Base-by-base conservation (phyloP, 2,329 filamentous ascomycete species). In the Moelleriella libera region DNA sequence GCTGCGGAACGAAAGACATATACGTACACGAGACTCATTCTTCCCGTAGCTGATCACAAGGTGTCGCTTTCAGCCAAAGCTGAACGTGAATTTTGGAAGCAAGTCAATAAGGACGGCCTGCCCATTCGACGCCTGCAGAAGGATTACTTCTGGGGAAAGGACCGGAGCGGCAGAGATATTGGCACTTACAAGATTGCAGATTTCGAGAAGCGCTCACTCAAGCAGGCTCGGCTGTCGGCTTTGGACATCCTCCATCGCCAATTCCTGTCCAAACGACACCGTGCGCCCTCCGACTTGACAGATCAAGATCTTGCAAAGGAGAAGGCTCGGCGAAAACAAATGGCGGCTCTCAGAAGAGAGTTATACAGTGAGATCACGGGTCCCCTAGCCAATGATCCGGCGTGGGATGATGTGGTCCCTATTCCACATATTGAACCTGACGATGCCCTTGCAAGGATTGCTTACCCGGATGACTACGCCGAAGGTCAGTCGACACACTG, bases 391-490 rank as follows among this genome's bases (percentile, higher is more conserved):
- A 70, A 74, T 51, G 81, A 89, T 62, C 81, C 86, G 1, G 75
- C 73, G 52, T 97, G 88, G 90, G 80, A 86, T 54, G 88, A 94
- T 67, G 74, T 96, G 46, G 71, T 79, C 46, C 89, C 89, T 21
- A 83, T 97, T 48, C 81, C 85, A 4, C 82, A 92, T 57, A 76
- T 88, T 59, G 89, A 96, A 66, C 85, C 88, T 50, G 83, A 81
- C 55, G 74, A 83, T 55, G 88, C 90, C 30, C 77, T 98, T 49
- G 90, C 90, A n/a, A 80, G 83, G 50, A 98, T 98, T 64, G 83
- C 89, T 49, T 98, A 98, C 65, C 79, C 83, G 2, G 81, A 87
- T 32, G 83, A 92, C 53, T 98, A 98, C 64, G 79, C 83, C 52
- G 89, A 96, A 69, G 74, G 78, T 82, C 65, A 50, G 67, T 60